Percentiles rank a stretch among this genome's conserved stretches.
phyloP scores from a whole-genome alignment of 805 yeast genomes.

The Barnettozyma wickerhamii region DNA sequence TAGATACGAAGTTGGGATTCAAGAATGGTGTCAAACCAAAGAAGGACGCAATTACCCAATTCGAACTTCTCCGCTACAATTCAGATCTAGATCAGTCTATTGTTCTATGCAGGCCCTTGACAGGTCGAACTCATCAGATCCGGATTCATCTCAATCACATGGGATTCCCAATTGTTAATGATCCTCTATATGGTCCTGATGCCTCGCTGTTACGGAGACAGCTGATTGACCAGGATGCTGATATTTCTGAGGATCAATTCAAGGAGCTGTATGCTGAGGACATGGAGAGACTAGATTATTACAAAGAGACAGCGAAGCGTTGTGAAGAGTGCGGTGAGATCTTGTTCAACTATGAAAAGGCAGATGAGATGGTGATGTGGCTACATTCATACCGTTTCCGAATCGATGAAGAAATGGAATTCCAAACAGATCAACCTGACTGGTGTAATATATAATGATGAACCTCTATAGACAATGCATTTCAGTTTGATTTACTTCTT shows the following conservation, averaged over 20 bases:
- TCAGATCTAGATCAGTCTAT: constrained; percentile 29
- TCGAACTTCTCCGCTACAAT: constrained; percentile 27
- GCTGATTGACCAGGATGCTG: constrained; percentile 8
- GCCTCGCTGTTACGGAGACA: constrained; percentile 8
- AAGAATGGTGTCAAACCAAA: constrained; percentile 35
- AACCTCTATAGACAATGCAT: neutral
- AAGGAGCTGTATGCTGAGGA: constrained; percentile 12
- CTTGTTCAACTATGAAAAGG: constrained; percentile 13
- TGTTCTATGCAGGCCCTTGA: constrained; percentile 78
- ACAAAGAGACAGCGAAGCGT: constrained; percentile 32
- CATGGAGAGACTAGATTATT: constrained; percentile 4
- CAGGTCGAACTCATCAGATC: constrained; percentile 95
- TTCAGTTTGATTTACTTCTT: neutral
- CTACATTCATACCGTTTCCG: constrained; percentile 21
- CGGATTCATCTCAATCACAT: constrained; percentile 85
- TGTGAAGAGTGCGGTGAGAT: constrained; percentile 21
- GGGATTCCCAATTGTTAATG: constrained; percentile 88
- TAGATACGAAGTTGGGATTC: constrained; percentile 71
- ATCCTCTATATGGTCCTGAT: constrained; percentile 55
- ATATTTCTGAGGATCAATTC: constrained; percentile 13
- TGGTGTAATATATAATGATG: constrained; percentile 22
- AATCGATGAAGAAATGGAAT: constrained; percentile 14
- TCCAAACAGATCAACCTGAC: constrained; percentile 17
- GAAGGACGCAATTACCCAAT: constrained; percentile 67
- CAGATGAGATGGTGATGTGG: constrained; percentile 18